Base-by-base conservation (phyloP, 805 yeast genomes). In the Kazachstania africana region DNA sequence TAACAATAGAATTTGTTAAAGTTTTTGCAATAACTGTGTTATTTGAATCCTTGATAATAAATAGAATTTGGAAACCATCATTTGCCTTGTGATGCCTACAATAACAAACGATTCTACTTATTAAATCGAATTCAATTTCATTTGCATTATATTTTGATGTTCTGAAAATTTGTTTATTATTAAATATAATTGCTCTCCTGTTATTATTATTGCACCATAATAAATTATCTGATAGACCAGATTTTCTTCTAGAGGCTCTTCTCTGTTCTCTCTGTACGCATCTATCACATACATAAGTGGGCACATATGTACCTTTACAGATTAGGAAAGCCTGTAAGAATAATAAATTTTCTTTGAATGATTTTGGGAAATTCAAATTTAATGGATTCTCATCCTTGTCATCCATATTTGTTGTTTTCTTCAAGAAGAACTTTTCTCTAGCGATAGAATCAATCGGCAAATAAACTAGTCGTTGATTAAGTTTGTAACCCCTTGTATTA, bases 61-160 rank as follows among this genome's bases (percentile, higher is more conserved):
- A 72, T 27, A 81, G 56, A 27, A 80, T 60, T 45, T 72, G 72
- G 62, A 85, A 88, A 2, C 97, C 97, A 23, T 68, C 69, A n/a
- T 76, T 63, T 38, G 85, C 95, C 40, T 74, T 73, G 55, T 88
- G 97, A 56, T 88, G 97, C 40, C 97, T 73, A 58, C 96, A 88
- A 52, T 88, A 88, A 54, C 97, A 88, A 5, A 88, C 87, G 21
- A 88, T 73, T 56, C 97, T 70, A 12, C 94, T 59, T 15, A 72
- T 68, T 3, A 73, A 52, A 28, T 68, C 75, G 10, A 71, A 47
- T 12, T 24, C 20, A 2, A 30, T 14, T 5, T 41, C 41, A 12
- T 36, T 40, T 19, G 40, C 43, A 8, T 43, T 49, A 13, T 43
- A 37, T 23, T 47, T 45, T 20, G 45, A 49, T 16, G 43, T 39